Evolutionary conservation across 1,284 basidiomycete species (phyloP).

Genomic region (Melampsora occidentalis): DNA sequence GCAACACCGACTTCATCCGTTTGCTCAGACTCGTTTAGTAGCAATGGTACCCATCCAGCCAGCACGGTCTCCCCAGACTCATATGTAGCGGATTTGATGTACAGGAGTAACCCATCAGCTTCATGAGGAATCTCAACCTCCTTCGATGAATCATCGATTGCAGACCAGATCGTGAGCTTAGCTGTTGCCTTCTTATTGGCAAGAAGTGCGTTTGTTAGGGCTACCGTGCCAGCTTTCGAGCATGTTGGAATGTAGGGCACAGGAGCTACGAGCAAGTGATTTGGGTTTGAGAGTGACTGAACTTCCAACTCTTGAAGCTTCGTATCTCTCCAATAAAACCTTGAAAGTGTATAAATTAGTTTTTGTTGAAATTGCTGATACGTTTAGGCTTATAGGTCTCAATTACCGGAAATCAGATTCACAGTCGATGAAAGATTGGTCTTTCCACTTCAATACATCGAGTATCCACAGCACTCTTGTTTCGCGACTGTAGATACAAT

Average conservation of each 20-base stretch:
- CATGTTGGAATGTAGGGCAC: neutral
- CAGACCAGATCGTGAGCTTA: neutral
- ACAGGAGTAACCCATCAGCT: slow-evolving; percentile 32
- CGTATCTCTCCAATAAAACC: slow-evolving; percentile 42
- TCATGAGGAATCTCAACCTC: neutral
- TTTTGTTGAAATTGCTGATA: neutral
- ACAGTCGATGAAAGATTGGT: slow-evolving; percentile 39
- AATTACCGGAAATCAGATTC: slow-evolving; percentile 34
- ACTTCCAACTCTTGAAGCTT: slow-evolving; percentile 25
- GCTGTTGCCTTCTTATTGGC: neutral
- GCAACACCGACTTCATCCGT: neutral
- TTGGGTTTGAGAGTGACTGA: slow-evolving; percentile 6
- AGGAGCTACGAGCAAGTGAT: slow-evolving; percentile 1
- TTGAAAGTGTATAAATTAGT: slow-evolving; percentile 2
- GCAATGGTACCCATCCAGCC: slow-evolving; percentile 39
- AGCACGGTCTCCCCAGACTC: slow-evolving; percentile 28
- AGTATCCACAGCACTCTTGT: slow-evolving; percentile 19
- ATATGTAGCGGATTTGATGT: slow-evolving; percentile 36
- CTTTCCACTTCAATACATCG: slow-evolving; percentile 38
- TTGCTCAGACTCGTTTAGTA: slow-evolving; percentile 1
- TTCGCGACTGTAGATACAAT: slow-evolving; percentile 27
- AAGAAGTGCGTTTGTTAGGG: slow-evolving; percentile 3
- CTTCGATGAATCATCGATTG: neutral
- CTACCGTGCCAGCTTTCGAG: slow-evolving; percentile 7
- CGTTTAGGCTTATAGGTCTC: neutral